Percentiles rank a stretch among this genome's conserved stretches.
These are phyloP conservation scores for Aureobasidium sp. DNA, from an alignment of 2,329 filamentous ascomycete species.

Conservation along the genomic window DNA sequence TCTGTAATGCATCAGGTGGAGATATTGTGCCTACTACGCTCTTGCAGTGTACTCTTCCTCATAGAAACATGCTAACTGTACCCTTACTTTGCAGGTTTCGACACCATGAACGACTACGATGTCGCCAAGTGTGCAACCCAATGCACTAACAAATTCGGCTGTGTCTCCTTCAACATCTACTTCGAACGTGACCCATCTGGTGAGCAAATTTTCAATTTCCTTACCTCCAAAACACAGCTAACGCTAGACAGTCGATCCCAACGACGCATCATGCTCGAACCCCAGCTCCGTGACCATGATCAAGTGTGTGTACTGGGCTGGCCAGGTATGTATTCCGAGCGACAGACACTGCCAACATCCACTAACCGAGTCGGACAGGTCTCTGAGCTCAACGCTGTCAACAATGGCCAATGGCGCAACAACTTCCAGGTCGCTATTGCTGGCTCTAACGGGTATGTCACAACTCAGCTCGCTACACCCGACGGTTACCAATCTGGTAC, in stretches of 20 bases:
- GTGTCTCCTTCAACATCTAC: constrained; percentile 14
- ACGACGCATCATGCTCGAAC: constrained; percentile 15
- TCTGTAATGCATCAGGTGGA: too few species aligned
- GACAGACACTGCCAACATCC: too few species aligned
- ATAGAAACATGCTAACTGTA: too few species aligned
- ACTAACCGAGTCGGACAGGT: constrained; percentile 26
- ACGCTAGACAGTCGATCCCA: constrained; percentile 2
- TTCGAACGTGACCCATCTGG: constrained; percentile 13
- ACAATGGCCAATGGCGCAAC: constrained; percentile 9
- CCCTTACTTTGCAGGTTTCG: too few species aligned
- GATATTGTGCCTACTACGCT: too few species aligned
- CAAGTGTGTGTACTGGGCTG: constrained; percentile 28
- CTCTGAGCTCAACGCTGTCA: constrained; percentile 16
- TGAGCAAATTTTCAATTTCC: too few species aligned
- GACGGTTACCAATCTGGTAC: constrained; percentile 23
- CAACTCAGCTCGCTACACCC: constrained; percentile 20
- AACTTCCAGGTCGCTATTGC: constrained; percentile 24
- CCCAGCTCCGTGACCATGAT: constrained; percentile 14
- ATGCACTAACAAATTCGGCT: constrained; percentile 8
- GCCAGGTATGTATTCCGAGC: too few species aligned
- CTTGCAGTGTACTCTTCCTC: too few species aligned
- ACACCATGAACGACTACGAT: constrained; percentile 11
- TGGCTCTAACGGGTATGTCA: constrained; percentile 32
- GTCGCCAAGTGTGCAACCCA: not conserved
- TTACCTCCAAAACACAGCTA: not conserved